Evolutionary conservation across 352 stramenopile genomes (phyloP), one percentile per base, ranked within the genome.

Genomic region (Pythium insidiosum): DNA sequence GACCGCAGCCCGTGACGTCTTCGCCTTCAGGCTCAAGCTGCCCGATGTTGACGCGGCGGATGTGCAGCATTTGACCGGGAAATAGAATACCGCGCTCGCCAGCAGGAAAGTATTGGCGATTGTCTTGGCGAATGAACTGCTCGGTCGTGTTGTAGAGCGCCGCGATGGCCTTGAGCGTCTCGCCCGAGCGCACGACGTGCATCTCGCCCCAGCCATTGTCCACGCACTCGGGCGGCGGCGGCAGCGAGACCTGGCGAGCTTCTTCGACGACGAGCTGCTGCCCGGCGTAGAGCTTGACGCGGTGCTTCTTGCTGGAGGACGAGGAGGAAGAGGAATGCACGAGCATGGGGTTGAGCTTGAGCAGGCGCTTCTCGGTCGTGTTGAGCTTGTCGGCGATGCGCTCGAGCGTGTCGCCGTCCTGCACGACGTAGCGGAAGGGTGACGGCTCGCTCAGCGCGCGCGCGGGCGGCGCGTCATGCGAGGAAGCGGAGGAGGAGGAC

Each of bases 161-260:
- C 23, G 78, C 75, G 36, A 93, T 88, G 50, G 34, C 55, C n/a
- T 66, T 53, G 42, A 93, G 57, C 46, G 75, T 72, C 49, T 93
- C 80, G 29, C 73, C 76, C 0, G 67, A 41, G 21, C 73, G 71
- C 47, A 90, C 76, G 18, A 90, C 42, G 42, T 93, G 80, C 77
- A 92, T 90, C 36, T 88, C 73, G 1, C 80, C 80, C 80, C 80
- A 92, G 38, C 80, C 80, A 34, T 80, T 68, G 63, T 92, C 80
- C 37, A 92, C 90, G 47, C 59, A 74, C 41, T 88, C 75, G 43
- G 80, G 76, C 19, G 73, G 73, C 21, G 77, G 80, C 20, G 80
- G 76, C 39, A 92, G 48, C 22, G 76, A 89, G 36, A 88, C 74
- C 16, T 63, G 64, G 21, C 57, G 54, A 39, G 75, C 69, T 37